Percentiles rank a stretch among this genome's conserved stretches.
These are phyloP conservation scores for Globisporangium parvum DNA, from an alignment of 352 stramenopile genomes.

Conservation along the genomic window DNA sequence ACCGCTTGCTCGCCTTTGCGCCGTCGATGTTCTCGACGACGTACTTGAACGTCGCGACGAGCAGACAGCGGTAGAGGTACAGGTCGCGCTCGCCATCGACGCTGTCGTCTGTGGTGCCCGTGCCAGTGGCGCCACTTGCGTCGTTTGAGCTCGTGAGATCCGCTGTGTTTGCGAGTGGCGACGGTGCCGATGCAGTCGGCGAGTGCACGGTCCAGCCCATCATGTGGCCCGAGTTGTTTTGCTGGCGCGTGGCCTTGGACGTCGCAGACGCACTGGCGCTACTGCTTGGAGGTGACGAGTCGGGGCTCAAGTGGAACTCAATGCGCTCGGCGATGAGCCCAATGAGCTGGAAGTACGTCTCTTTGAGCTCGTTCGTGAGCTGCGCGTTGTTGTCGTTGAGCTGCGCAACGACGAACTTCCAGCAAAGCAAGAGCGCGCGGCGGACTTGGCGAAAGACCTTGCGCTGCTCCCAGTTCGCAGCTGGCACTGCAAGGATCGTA, in stretches of 20 bases:
- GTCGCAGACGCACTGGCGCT: slow-evolving; percentile 1
- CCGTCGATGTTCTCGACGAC: slow-evolving; percentile 56
- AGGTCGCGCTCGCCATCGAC: slow-evolving; percentile 45
- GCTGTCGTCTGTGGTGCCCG: slow-evolving; percentile 20
- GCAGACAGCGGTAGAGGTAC: slow-evolving; percentile 55
- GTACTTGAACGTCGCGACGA: slow-evolving; percentile 77
- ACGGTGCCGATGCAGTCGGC: slow-evolving; percentile 9
- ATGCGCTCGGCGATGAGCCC: slow-evolving; percentile 54
- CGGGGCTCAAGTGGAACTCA: slow-evolving; percentile 47
- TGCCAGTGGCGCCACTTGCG: slow-evolving; percentile 7
- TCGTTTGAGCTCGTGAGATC: slow-evolving; percentile 1
- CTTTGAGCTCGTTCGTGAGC: slow-evolving; percentile 26
- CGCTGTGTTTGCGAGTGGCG: slow-evolving; percentile 3
- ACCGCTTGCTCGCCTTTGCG: slow-evolving; percentile 26
- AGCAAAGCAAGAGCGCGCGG: slow-evolving; percentile 51
- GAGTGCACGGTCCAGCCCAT: slow-evolving; percentile 26
- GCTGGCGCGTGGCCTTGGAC: neutral
- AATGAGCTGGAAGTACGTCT: slow-evolving; percentile 64
- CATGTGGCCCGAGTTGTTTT: slow-evolving; percentile 10
- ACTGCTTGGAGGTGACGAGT: slow-evolving; percentile 11
- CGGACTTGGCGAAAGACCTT: slow-evolving; percentile 54
- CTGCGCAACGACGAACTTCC: slow-evolving; percentile 59
- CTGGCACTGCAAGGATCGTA: slow-evolving; percentile 9
- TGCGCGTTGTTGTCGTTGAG: slow-evolving; percentile 37
- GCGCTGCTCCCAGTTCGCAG: slow-evolving; percentile 29